A percentile compares a stretch with the other conserved stretches of the same genome.
These are phyloP conservation scores for Cardamine resedifolia DNA, from an alignment of 345 rosid genomes.

Conservation along the genomic window DNA sequence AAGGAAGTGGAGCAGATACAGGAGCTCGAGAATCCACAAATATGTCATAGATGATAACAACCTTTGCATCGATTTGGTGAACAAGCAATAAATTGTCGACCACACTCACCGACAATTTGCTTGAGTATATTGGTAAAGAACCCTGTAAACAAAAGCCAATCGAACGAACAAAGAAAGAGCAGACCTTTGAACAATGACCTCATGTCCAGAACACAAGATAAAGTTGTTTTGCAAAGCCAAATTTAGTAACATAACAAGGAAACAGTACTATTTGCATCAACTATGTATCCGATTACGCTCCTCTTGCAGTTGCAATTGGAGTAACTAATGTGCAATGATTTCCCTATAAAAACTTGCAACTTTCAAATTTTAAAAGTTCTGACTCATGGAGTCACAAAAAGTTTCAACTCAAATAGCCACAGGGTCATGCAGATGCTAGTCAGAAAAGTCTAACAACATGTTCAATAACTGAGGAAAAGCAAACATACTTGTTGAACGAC, in stretches of 20 bases:
- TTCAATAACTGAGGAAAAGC: conserved; percentile 11
- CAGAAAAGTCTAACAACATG: not conserved
- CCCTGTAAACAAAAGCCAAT: conserved; percentile 56
- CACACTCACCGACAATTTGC: conserved; percentile 78
- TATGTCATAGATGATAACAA: conserved; percentile 89
- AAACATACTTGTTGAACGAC: conserved; percentile 78
- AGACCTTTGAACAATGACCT: conserved; percentile 5
- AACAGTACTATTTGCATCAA: not conserved
- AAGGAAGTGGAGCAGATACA: conserved; percentile 96
- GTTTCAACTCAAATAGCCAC: conserved; percentile 12
- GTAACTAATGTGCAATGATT: not conserved
- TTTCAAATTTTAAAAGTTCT: not conserved
- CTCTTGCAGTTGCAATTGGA: conserved; percentile 2
- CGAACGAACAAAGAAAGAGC: conserved; percentile 12
- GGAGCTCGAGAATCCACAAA: conserved; percentile 93
- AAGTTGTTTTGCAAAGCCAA: conserved; percentile 16
- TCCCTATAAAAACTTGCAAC: not conserved
- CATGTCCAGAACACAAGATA: not conserved
- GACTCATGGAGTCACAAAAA: conserved; percentile 10
- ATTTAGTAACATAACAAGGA: not conserved
- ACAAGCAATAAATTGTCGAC: conserved; percentile 91
- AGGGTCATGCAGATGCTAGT: conserved; percentile 4
- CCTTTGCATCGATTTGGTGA: conserved; percentile 98
- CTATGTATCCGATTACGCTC: not conserved
- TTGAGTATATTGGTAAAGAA: conserved; percentile 92